A percentile compares a stretch with the other conserved stretches of the same genome.
phyloP scores from a whole-genome alignment of 192 early-diverging fungal genomes.

The Backusella mclennaniae region DNA sequence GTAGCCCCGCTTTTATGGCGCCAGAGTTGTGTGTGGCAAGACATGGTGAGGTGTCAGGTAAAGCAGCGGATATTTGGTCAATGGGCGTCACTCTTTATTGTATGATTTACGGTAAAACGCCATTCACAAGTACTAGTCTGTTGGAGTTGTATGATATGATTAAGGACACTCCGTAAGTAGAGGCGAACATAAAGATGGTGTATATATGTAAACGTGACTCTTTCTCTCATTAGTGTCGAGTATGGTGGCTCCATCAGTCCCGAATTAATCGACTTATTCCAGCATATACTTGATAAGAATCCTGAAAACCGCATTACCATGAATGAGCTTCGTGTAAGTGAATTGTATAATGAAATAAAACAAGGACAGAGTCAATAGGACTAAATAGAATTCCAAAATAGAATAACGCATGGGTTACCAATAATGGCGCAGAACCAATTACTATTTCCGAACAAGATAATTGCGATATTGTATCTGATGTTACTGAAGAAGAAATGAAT shows the following conservation, averaged over 20 bases:
- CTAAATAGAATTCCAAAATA: background rate
- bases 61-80: conserved; percentile 88
- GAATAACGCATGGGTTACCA: conserved; percentile 84
- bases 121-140: conserved; percentile 74
- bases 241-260: conserved; percentile 37
- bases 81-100: conserved; percentile 87
- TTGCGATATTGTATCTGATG: conserved; percentile 61
- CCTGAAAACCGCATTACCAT: conserved; percentile 79
- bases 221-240: conserved; percentile 13
- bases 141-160: conserved; percentile 83
- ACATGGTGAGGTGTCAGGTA: conserved; percentile 70
- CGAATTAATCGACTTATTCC: conserved; percentile 59
- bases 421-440: conserved; percentile 57
- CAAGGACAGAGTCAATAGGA: background rate
- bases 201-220: too few relatives aligned
- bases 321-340: conserved; percentile 59
- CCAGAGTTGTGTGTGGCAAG: conserved; percentile 67
- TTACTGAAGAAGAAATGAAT: conserved; percentile 86
- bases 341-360: background rate
- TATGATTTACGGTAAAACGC: conserved; percentile 77
- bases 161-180: conserved; percentile 45
- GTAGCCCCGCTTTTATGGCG: conserved; percentile 89
- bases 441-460: conserved; percentile 77
- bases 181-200: background rate
- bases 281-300: conserved; percentile 76